Evolutionary conservation across 2,329 filamentous ascomycete species (phyloP).

Genomic region (Fusarium begoniae): DNA sequence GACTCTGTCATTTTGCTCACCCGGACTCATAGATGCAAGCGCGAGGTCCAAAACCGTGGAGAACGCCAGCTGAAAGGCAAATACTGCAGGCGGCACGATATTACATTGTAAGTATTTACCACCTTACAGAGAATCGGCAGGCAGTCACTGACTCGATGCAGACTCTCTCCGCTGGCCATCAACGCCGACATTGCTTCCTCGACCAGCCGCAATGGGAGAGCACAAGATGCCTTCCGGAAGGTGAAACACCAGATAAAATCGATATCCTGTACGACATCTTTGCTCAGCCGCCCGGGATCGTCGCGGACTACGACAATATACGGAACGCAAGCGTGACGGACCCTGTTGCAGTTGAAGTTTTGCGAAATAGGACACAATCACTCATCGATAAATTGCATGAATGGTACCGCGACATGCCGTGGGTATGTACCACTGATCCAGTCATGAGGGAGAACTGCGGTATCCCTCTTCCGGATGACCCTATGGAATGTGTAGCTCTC

Average conservation of each 20-base stretch:
- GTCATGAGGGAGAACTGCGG: not conserved
- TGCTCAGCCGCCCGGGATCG: not conserved
- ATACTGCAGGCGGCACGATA: constrained; percentile 10
- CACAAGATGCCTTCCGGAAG: not conserved
- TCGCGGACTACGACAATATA: constrained; percentile 1
- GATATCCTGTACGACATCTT: constrained; percentile 16
- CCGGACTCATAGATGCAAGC: constrained; percentile 1
- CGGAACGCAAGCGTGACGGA: not conserved
- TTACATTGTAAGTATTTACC: not conserved
- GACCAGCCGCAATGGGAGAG: constrained; percentile 24
- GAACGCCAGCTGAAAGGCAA: not conserved
- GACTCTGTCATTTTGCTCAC: not conserved
- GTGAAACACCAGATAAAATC: not conserved
- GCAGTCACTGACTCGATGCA: not conserved
- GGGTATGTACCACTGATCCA: not conserved
- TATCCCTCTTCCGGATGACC: not conserved
- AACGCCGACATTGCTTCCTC: constrained; percentile 15
- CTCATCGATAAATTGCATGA: not conserved
- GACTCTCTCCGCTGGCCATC: constrained; percentile 24
- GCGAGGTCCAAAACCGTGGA: constrained; percentile 7
- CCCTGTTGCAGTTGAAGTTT: not conserved
- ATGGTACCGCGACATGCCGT: constrained; percentile 4
- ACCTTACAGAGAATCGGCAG: accelerated
- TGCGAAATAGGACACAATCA: not conserved
- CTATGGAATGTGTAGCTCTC: constrained; percentile 1